Conservation (phyloP, 371 early-diverging fungal species). For the Circinella minor region DNA sequence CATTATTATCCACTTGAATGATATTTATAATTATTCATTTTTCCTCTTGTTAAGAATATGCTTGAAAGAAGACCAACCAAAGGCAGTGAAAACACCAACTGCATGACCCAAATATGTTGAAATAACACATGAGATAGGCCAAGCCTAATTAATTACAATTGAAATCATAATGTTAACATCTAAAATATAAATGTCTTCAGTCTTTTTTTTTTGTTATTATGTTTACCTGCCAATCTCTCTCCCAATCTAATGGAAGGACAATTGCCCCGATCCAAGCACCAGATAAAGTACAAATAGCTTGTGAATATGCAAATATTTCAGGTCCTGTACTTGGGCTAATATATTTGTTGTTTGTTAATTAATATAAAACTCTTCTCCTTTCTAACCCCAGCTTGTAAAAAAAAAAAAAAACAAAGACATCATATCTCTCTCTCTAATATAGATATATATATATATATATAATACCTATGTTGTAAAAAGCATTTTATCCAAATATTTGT, state of each 20-base stretch:
- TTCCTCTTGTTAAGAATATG: constrained; percentile 47
- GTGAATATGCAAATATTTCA: constrained; percentile 52
- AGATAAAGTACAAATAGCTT: constrained; percentile 43
- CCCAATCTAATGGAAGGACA: constrained; percentile 58
- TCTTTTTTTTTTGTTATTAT: background rate
- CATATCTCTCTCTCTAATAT: no score
- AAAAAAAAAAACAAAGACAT: background rate
- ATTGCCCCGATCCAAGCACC: constrained; percentile 61
- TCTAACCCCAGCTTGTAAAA: background rate
- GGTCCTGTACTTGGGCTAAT: constrained; percentile 40
- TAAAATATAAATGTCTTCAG: background rate
- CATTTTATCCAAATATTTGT: constrained; percentile 36
- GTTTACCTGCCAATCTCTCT: constrained; percentile 52
- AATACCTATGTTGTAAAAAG: constrained; percentile 52
- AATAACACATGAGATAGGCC: constrained; percentile 57
- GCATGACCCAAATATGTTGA: constrained; percentile 51
- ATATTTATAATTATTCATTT: constrained; percentile 29
- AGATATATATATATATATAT: background rate
- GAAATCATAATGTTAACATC: background rate
- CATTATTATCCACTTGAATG: background rate
- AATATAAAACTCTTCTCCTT: no score
- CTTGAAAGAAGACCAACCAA: constrained; percentile 48
- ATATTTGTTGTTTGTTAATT: background rate
- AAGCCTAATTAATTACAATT: constrained; percentile 22
- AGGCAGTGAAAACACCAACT: constrained; percentile 48